Evolutionary conservation across 1,284 basidiomycete species (phyloP).

Genomic region (Ustilago cynodontis): DNA sequence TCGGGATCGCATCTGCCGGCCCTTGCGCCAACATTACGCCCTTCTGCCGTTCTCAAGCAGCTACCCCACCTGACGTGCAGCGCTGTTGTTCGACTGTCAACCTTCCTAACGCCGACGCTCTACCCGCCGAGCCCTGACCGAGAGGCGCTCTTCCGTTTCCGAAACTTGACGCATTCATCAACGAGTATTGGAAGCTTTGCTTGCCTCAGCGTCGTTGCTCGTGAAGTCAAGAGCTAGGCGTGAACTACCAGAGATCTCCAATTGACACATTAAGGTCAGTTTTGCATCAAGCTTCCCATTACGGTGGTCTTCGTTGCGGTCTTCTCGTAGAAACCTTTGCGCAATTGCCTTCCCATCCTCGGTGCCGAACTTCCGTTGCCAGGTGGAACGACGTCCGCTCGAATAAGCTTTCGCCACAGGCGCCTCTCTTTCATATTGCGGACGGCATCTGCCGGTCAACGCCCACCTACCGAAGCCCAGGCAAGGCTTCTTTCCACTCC

Average conservation of each 20-base stretch:
- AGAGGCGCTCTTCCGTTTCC: conserved; percentile 4
- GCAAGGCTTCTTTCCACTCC: conserved; percentile 8
- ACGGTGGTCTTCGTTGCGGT: background rate
- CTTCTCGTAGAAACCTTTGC: background rate
- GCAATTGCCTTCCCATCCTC: background rate
- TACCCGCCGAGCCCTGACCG: background rate
- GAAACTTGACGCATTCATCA: conserved; percentile 13
- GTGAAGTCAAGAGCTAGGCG: no score
- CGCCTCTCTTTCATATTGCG: conserved; percentile 22
- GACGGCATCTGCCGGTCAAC: conserved; percentile 42
- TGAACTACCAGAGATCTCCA: background rate
- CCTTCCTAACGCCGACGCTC: conserved; percentile 4
- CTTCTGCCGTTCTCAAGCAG: background rate
- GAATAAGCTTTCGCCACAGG: conserved; percentile 17
- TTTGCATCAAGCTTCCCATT: background rate
- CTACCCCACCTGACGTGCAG: conserved; percentile 15
- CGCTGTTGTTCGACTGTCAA: background rate
- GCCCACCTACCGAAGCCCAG: conserved; percentile 41
- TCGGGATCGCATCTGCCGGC: conserved; percentile 8
- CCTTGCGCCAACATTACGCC: background rate
- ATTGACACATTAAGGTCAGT: background rate
- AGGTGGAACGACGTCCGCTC: conserved; percentile 22
- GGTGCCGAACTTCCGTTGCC: background rate
- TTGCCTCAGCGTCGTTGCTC: background rate
- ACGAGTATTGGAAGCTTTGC: background rate